Evolutionary conservation across 2,329 filamentous ascomycete species (phyloP).

Genomic region (Ceratocystis huliohia): DNA sequence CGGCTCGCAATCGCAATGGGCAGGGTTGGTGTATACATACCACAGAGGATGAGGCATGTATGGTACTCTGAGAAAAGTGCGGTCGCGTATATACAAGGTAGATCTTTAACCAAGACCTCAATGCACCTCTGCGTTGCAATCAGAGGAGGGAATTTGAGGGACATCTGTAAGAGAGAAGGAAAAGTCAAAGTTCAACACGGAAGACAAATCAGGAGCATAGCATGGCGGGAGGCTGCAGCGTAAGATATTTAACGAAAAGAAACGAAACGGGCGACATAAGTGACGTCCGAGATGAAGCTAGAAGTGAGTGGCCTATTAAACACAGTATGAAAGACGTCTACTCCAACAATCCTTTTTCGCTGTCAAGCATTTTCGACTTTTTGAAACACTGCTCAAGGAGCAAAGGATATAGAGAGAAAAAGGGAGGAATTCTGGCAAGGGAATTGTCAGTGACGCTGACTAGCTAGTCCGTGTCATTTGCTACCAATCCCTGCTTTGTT

Average conservation of each 20-base stretch:
- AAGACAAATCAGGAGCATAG: not conserved
- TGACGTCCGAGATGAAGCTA: not conserved
- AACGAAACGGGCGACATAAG: not conserved
- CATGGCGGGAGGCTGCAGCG: constrained; percentile 3
- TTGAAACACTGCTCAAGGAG: not conserved
- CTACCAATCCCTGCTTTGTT: constrained; percentile 8
- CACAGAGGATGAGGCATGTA: not conserved
- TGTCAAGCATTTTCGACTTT: not conserved
- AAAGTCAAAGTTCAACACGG: constrained; percentile 10
- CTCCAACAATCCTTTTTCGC: constrained; percentile 1
- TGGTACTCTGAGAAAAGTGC: not conserved
- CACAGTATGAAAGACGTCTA: constrained; percentile 1
- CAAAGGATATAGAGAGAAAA: not conserved
- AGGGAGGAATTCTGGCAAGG: no score
- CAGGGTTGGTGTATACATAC: not conserved
- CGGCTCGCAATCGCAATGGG: not conserved
- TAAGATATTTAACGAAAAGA: constrained; percentile 10
- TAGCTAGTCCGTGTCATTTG: not conserved
- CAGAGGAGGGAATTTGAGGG: not conserved
- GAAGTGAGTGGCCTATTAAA: constrained; percentile 4
- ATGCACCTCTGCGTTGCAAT: not conserved
- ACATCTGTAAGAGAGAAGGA: constrained; percentile 1
- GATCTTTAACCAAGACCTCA: not conserved
- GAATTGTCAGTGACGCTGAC: not conserved
- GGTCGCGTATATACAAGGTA: not conserved